Base-by-base conservation (phyloP, 2,329 filamentous ascomycete species). In the Talaromyces albobiverticillius region DNA sequence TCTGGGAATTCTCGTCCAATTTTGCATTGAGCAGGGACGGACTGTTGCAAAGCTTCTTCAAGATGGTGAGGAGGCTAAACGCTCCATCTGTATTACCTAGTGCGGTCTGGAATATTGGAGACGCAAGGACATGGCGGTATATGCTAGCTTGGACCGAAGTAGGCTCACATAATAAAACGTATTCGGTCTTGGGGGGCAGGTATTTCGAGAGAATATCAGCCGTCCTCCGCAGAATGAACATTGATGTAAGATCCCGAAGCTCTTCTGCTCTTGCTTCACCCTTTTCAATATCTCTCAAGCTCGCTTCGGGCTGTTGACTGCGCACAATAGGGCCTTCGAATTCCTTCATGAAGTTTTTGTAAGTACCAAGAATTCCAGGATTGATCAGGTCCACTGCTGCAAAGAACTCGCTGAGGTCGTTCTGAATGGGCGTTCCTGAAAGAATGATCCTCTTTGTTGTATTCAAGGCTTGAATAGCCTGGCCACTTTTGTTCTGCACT, bases 11-110 rank as follows among this genome's bases (percentile, higher is more conserved):
- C 34, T 81, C 75, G 3, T 69, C 69, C 18, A 71, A 74, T 54
- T 79, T 80, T 2, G 76, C 71, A 40, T 77, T 77, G 7, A 90
- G 73, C 9, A 89, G 70, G 0, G 79, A 82, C 1, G 86, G 86
- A 59, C 84, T 86, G 65, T 89, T 89, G 75, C 87, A 89, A 16
- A 88, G 77, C 66, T 89, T 89, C 71, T 89, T 89, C 16, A 90
- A 72, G 16, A 89, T 78, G 14, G 83, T 89, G 63, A 89, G 89
- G 13, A 89, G 79, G 61, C 87, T 83, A 2, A 90, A 74, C 2
- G 84, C 81, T 45, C 79, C 79, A 47, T 88, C 83, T 1, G 80
- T 75, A 58, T 79, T 85, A 13, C 84, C 83, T 47, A 88, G 71
- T 8, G 83, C 82, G 29, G 75, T 78, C 47, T 82, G 79, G 60